Evolutionary conservation across 1,284 basidiomycete genomes (phyloP).

Genomic region (Mrakiaceae sp.): DNA sequence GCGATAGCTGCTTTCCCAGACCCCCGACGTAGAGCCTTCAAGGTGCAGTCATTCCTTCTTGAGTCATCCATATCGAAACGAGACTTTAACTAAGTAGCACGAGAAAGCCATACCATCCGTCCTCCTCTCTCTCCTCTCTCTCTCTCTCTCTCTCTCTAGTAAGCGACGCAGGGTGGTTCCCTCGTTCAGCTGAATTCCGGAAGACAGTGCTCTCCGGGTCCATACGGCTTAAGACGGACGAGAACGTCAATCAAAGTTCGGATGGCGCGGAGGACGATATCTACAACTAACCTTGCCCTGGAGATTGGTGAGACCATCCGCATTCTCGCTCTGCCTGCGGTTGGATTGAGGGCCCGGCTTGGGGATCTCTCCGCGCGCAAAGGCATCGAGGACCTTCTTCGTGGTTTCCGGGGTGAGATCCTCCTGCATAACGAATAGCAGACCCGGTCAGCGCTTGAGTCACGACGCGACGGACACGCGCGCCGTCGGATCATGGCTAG

Average conservation of each 20-base stretch:
- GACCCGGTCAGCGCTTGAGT: background rate
- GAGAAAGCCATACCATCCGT: too few species aligned
- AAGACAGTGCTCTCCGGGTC: slow-evolving; percentile 77
- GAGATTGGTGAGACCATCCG: slow-evolving; percentile 74
- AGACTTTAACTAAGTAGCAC: too few species aligned
- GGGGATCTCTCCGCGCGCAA: slow-evolving; percentile 74
- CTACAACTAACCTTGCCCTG: slow-evolving; percentile 54
- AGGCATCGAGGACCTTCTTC: slow-evolving; percentile 72
- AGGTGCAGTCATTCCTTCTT: too few species aligned
- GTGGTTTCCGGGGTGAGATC: slow-evolving; percentile 89
- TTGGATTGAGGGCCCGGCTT: slow-evolving; percentile 86
- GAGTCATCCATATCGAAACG: too few species aligned
- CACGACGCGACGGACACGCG: background rate
- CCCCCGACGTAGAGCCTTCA: too few species aligned
- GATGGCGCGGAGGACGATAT: background rate
- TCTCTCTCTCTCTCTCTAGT: too few species aligned
- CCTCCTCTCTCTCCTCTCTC: too few species aligned
- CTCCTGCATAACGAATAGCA: slow-evolving; percentile 48
- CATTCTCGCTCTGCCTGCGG: slow-evolving; percentile 78
- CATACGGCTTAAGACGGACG: slow-evolving; percentile 60
- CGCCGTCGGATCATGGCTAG: background rate
- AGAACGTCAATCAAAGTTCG: slow-evolving; percentile 12
- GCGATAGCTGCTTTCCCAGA: too few species aligned
- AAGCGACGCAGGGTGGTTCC: background rate
- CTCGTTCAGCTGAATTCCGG: slow-evolving; percentile 64